Evolutionary conservation across 2,329 filamentous ascomycete species (phyloP).

Genomic region (Phaeosphaeria sp.): DNA sequence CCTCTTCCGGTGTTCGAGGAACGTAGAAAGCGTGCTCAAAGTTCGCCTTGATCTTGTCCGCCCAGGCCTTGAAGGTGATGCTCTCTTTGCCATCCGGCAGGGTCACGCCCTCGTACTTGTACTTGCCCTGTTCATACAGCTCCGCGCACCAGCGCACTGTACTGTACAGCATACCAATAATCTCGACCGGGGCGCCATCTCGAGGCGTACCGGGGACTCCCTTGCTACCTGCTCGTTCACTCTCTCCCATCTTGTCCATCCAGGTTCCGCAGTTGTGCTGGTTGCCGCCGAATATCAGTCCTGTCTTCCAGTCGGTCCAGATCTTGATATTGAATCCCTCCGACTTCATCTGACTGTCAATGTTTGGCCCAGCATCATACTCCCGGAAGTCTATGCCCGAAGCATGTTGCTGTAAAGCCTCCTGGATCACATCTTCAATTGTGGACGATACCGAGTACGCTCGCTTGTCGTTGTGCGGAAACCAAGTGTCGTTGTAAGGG

Average conservation of each 20-base stretch:
- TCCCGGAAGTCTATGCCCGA: slow-evolving; percentile 90
- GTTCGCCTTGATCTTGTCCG: slow-evolving; percentile 76
- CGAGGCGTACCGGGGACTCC: slow-evolving; percentile 95
- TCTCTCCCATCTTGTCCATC: slow-evolving; percentile 99
- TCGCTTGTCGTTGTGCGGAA: slow-evolving; percentile 77
- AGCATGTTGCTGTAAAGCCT: slow-evolving; percentile 90
- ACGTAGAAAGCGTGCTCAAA: slow-evolving; percentile 95
- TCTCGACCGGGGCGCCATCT: slow-evolving; percentile 93
- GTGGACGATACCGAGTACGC: slow-evolving; percentile 87
- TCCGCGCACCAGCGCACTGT: slow-evolving; percentile 79
- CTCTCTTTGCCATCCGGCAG: slow-evolving; percentile 63
- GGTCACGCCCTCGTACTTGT: slow-evolving; percentile 75
- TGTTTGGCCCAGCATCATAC: slow-evolving; percentile 85
- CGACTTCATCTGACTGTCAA: slow-evolving; percentile 92
- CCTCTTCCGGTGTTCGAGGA: slow-evolving; percentile 72
- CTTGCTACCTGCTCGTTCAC: slow-evolving; percentile 86
- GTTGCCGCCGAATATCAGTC: slow-evolving; percentile 92
- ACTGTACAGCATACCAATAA: slow-evolving; percentile 92
- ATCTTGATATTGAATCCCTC: slow-evolving; percentile 93
- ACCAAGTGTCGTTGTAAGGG: slow-evolving; percentile 96
- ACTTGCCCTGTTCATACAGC: slow-evolving; percentile 72
- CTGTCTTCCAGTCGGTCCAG: slow-evolving; percentile 87
- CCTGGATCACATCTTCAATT: slow-evolving; percentile 88
- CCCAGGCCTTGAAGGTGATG: slow-evolving; percentile 81
- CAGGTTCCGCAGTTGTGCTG: slow-evolving; percentile 96